Evolutionary conservation across 768 basidiomycete genomes (phyloP), one percentile per base, ranked within the genome.

Genomic region (Serendipita indica): DNA sequence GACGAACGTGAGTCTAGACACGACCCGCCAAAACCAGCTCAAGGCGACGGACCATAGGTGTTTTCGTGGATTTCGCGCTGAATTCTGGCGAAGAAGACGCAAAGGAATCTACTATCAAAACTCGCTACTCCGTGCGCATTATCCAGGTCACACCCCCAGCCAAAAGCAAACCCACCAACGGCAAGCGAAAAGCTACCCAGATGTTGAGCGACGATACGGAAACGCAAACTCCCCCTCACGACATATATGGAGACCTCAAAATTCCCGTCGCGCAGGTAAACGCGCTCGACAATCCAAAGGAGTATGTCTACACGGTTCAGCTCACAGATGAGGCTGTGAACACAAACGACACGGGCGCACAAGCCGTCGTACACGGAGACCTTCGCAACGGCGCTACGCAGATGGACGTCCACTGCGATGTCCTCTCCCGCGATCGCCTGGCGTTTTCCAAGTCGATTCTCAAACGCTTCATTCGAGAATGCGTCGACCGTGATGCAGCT

Each of bases 391-490:
- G 79, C 59, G 86, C 87, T 45, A 87, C 81, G 64, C 73, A 83
- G 62, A 83, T 90, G 73, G 89, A 94, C 68, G 88, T 94, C 16
- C 80, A 81, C 58, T 87, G 83, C 62, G 74, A 76, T 57, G 77
- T 77, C 64, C 60, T 18, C 64, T 97, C 93, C 66, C 92, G 96
- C 61, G 96, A 99, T 69, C 87, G 93, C 57, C 76, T 94, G 18
- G 83, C 90, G 18, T 98, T 98, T 72, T 94, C 91, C 28, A 97
- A 98, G 70, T 92, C 92, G 16, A 94, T 98, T 64, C 80, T 99
- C 28, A 89, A 92, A 63, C 85, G 92, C 14, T 97, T 94, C 71
- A 88, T 99, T 60, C 84, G 89, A 62, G 96, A 98, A 67, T 94
- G 91, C 65, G 86, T 99, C 2, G 86, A 89, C 65, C 83, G 96